Conservation (phyloP, 495 filamentous ascomycete species). For the Lentithecium fluviatile region DNA sequence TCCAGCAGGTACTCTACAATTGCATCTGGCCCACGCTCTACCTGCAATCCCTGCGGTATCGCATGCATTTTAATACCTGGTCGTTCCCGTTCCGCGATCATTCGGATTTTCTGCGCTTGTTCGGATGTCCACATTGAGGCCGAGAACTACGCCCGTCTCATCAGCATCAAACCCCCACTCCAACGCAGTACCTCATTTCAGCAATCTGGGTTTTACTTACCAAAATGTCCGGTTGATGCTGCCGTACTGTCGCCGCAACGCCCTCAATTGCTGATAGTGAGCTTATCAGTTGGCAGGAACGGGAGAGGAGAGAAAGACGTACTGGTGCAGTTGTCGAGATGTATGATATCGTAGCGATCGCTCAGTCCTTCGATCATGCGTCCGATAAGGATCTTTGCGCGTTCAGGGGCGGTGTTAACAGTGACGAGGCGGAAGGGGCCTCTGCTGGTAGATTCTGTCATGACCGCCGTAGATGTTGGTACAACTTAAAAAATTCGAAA, state of each 20-base stretch:
- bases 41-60: conserved; percentile 63
- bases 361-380: conserved; percentile 57
- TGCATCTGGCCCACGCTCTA: conserved; percentile 62
- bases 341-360: conserved; percentile 58
- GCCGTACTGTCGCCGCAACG: conserved; percentile 51
- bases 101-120: conserved; percentile 55
- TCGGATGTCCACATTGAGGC: conserved; percentile 69
- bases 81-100: conserved; percentile 52
- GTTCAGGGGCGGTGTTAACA: conserved; percentile 67
- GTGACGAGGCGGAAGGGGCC: conserved; percentile 64
- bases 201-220: conserved; percentile 38
- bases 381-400: conserved; percentile 61
- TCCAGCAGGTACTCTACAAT: conserved; percentile 64
- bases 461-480: not conserved
- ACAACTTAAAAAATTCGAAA: not conserved
- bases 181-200: conserved; percentile 2
- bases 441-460: conserved; percentile 11
- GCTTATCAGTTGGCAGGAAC: not conserved
- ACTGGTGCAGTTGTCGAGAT: conserved; percentile 61
- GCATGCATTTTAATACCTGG: conserved; percentile 59
- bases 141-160: conserved; percentile 55
- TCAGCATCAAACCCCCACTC: not conserved
- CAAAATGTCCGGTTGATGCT: conserved; percentile 54
- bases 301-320: conserved; percentile 22
- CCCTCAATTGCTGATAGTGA: conserved; percentile 47